Evolutionary conservation across 2,329 filamentous ascomycete genomes (phyloP), one percentile per base, ranked within the genome.

Genomic region (Monosporascus ibericus): DNA sequence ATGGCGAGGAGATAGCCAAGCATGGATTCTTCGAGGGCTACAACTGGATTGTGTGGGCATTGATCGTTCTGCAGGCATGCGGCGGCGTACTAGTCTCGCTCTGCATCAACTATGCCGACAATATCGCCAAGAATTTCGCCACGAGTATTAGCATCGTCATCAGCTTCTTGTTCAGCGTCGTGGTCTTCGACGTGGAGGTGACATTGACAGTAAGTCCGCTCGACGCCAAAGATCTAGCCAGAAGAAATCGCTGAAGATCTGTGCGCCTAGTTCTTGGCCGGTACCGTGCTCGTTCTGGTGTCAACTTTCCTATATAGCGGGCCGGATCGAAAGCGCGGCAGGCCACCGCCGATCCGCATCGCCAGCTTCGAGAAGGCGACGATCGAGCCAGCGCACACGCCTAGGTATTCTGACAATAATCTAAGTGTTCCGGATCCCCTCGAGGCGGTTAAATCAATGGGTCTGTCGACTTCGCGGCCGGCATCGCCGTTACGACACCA

Each of bases 1-100:
- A 99, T 60, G 94, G 92, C 25, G 82, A 85, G 55, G 86, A 88
- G 40, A 91, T 99, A 58, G 80, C 86, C 25, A 83, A 87, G 68
- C 84, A 89, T 56, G 94, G 94, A 14, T 95, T 97, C 71, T 97
- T 99, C 61, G 87, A 88, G 52, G 94, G 94, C 3, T 99, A 97
- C 72, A 96, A 95, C 67, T 87, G 83, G 78, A 79, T 92, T 20
- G 92, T 97, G 3, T 96, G 92, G 91, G 77, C 84, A 5, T 88
- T 91, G 5, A 88, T 97, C 60, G 66, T 84, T 6, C 80, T 94
- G 54, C 94, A 99, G 68, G 88, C 92, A 1, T 72, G 86, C 37
- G 92, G 92, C 34, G 94, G 92, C 24, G 80, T 97, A 27, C 74
- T 95, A n/a, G 86, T 90, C 9, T 88, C 87, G 2, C 78, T 94